A percentile compares a stretch with the other conserved stretches of the same genome.
phyloP scores from a whole-genome alignment of 2,329 filamentous ascomycete genomes.

The Pyrenochaeta sp. region DNA sequence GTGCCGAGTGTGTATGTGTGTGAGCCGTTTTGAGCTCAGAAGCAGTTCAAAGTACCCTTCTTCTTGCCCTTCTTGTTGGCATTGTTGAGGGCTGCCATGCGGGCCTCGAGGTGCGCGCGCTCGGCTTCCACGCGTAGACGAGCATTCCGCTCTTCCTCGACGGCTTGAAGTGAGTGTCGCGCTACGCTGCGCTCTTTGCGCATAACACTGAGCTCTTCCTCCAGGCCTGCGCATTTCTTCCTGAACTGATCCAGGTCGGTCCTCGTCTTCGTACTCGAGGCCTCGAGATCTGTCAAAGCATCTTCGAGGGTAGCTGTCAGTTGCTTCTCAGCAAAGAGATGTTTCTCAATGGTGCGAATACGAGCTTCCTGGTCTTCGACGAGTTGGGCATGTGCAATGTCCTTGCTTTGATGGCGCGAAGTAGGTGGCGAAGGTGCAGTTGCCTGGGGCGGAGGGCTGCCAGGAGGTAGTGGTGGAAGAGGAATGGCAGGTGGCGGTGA shows the following conservation, averaged over 20 bases:
- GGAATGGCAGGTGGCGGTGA: constrained; percentile 96
- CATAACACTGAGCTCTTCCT: constrained; percentile 73
- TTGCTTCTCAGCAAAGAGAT: constrained; percentile 94
- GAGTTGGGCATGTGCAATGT: constrained; percentile 78
- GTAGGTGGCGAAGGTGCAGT: constrained; percentile 65
- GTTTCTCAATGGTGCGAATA: constrained; percentile 95
- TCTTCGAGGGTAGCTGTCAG: constrained; percentile 95
- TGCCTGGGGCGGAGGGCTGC: constrained; percentile 58
- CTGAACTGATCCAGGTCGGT: constrained; percentile 89
- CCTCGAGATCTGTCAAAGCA: constrained; percentile 91
- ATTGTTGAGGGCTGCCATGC: constrained; percentile 78
- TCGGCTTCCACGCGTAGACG: constrained; percentile 89
- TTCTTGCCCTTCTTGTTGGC: constrained; percentile 94
- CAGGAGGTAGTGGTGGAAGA: constrained; percentile 82
- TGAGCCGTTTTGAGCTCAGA: constrained; percentile 63
- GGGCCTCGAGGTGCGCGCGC: constrained; percentile 86
- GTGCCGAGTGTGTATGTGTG: constrained; percentile 8
- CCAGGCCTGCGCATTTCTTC: constrained; percentile 80
- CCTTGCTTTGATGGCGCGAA: constrained; percentile 82
- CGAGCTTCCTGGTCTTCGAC: constrained; percentile 95
- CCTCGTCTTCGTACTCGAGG: constrained; percentile 90
- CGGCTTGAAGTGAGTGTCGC: constrained; percentile 78
- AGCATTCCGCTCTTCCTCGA: constrained; percentile 96
- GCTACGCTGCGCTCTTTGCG: constrained; percentile 67
- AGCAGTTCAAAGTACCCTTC: constrained; percentile 96